These are phyloP conservation scores for Durotheca rogersii DNA, from an alignment of 495 filamentous ascomycete species.

Conservation along the genomic window DNA sequence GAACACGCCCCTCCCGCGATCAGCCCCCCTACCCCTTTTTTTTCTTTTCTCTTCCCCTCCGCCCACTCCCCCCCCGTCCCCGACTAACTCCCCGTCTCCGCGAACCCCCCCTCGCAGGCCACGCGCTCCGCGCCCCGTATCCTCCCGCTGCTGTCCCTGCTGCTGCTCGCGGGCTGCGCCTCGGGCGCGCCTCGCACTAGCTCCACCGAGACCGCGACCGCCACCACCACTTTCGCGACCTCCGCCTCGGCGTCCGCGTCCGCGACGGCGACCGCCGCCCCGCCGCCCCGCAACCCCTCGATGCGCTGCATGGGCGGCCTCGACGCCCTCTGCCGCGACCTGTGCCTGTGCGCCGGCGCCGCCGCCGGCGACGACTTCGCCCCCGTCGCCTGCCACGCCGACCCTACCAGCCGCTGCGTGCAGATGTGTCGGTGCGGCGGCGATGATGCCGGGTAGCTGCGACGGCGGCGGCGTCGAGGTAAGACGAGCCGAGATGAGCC, in stretches of 20 bases:
- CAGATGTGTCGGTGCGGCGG: constrained; percentile 27
- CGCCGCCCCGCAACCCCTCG: background rate
- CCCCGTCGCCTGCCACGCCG: constrained; percentile 24
- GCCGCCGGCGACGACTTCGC: too few relatives aligned
- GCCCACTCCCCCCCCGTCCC: too few relatives aligned
- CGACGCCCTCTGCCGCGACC: constrained; percentile 19
- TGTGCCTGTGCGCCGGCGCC: constrained; percentile 23
- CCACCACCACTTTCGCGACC: background rate
- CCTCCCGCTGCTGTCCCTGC: background rate
- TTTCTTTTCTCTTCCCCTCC: too few relatives aligned
- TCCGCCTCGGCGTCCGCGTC: background rate
- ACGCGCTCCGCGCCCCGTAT: constrained; percentile 4
- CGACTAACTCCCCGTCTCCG: too few relatives aligned
- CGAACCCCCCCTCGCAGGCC: too few relatives aligned
- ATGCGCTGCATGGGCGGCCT: constrained; percentile 29
- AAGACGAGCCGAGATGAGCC: too few relatives aligned
- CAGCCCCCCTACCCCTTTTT: too few relatives aligned
- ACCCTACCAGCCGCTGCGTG: constrained; percentile 26
- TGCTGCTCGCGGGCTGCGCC: too few relatives aligned
- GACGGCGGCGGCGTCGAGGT: too few relatives aligned
- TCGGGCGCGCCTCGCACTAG: background rate
- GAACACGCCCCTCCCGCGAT: too few relatives aligned
- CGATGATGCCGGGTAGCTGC: background rate
- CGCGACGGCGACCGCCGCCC: background rate
- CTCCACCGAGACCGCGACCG: background rate